Percentiles rank a stretch among this genome's conserved stretches.
phyloP scores from a whole-genome alignment of 208 protist species.

The Angomonas deanei region DNA sequence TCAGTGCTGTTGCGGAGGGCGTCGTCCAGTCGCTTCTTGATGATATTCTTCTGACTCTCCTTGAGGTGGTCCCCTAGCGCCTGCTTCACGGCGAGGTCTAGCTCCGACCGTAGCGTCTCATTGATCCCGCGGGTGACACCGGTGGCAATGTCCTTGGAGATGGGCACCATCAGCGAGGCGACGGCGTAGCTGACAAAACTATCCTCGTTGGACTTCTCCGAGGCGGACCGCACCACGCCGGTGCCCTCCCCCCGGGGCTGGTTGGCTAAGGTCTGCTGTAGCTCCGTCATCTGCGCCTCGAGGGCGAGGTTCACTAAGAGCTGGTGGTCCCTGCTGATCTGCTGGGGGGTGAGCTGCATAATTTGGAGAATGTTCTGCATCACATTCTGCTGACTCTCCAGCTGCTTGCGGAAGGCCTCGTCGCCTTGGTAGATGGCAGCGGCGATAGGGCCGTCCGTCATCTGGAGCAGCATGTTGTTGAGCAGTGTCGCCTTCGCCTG shows the following conservation, averaged over 20 bases:
- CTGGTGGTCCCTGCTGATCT: slow-evolving; percentile 64
- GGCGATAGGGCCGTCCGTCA: slow-evolving; percentile 59
- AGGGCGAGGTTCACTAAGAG: slow-evolving; percentile 74
- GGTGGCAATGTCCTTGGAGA: slow-evolving; percentile 55
- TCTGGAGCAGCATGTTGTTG: slow-evolving; percentile 67
- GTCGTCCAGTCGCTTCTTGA: slow-evolving; percentile 71
- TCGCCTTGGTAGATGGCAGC: slow-evolving; percentile 60
- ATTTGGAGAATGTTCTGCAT: slow-evolving; percentile 73
- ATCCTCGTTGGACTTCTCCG: slow-evolving; percentile 12
- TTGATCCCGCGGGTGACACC: slow-evolving; percentile 64
- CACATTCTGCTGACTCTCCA: slow-evolving; percentile 53
- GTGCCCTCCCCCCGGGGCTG: not conserved
- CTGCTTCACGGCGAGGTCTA: slow-evolving; percentile 57
- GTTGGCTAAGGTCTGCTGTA: slow-evolving; percentile 27
- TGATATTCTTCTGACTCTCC: slow-evolving; percentile 39
- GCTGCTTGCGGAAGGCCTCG: slow-evolving; percentile 38
- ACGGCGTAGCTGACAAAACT: slow-evolving; percentile 71
- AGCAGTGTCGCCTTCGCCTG: slow-evolving; percentile 42
- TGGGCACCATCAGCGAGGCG: slow-evolving; percentile 35
- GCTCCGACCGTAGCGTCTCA: slow-evolving; percentile 48
- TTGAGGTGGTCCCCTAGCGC: slow-evolving; percentile 45
- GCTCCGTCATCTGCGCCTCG: slow-evolving; percentile 88
- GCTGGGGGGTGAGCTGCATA: slow-evolving; percentile 56
- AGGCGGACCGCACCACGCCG: not conserved
- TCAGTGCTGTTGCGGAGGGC: slow-evolving; percentile 48